Percentiles rank a stretch among this genome's conserved stretches.
Evolutionary conservation across 164 flowering plant species (phyloP).

Genomic region (Liquidambar formosana): DNA sequence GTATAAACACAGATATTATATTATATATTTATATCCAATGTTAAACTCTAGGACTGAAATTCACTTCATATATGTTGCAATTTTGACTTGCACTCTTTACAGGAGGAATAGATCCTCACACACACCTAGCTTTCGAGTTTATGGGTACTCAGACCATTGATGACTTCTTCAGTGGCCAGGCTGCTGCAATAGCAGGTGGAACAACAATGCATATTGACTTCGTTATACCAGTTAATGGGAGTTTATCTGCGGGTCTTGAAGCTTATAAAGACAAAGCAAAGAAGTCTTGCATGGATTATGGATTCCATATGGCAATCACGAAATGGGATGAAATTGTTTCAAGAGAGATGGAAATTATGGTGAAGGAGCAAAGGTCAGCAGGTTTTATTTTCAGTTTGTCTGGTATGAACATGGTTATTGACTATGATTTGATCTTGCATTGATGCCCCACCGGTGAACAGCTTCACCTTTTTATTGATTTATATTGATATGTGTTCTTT

Average conservation of each 20-base stretch:
- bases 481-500: not conserved
- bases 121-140: conserved; percentile 80
- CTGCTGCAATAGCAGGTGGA: conserved; percentile 99
- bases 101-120: conserved; percentile 99
- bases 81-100: conserved; percentile 17
- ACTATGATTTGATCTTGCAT: not conserved
- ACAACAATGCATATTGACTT: conserved; percentile 99
- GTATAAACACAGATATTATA: too few species aligned
- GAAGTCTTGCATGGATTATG: conserved; percentile 90
- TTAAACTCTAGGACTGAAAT: not conserved
- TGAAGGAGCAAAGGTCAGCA: conserved; percentile 78
- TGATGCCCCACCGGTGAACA: too few species aligned
- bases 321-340: conserved; percentile 89
- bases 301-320: conserved; percentile 94
- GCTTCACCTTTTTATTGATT: too few species aligned
- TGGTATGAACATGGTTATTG: not conserved
- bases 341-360: conserved; percentile 92
- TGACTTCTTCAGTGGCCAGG: conserved; percentile 96
- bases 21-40: not conserved
- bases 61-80: not conserved
- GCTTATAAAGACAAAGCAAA: conserved; percentile 68
- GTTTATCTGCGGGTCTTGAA: conserved; percentile 67
- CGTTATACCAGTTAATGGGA: conserved; percentile 86
- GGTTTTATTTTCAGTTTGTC: not conserved
- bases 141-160: conserved; percentile 81